These are phyloP conservation scores for Daldinia grandis DNA, from an alignment of 495 filamentous ascomycete genomes.

Conservation along the genomic window DNA sequence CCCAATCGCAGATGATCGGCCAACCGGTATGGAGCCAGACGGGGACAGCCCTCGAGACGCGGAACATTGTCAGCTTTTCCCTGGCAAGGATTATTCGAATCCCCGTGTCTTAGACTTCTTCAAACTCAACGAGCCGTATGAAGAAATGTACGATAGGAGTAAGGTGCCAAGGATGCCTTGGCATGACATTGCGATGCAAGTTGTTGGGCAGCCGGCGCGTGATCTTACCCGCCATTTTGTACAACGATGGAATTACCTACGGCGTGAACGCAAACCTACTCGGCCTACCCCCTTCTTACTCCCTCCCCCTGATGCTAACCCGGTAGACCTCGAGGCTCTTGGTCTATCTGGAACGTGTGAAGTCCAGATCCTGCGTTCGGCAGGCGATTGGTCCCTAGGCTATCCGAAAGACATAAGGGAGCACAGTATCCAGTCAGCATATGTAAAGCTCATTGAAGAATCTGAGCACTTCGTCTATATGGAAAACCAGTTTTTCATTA, in stretches of 20 bases:
- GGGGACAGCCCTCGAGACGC: conserved; percentile 81
- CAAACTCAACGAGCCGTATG: conserved; percentile 91
- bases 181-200: conserved; percentile 99
- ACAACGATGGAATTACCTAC: conserved; percentile 98
- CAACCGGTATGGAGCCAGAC: conserved; percentile 88
- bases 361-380: conserved; percentile 92
- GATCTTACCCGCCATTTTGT: conserved; percentile 97
- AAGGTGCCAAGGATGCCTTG: conserved; percentile 94
- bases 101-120: conserved; percentile 96
- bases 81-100: conserved; percentile 98
- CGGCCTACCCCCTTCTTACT: conserved; percentile 92
- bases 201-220: conserved; percentile 93
- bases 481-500: conserved; percentile 99
- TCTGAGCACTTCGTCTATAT: conserved; percentile 99
- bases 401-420: conserved; percentile 77
- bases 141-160: conserved; percentile 97
- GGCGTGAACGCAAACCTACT: conserved; percentile 92
- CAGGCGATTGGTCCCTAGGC: conserved; percentile 89
- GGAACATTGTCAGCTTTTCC: conserved; percentile 95
- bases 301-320: conserved; percentile 89
- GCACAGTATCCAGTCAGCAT: conserved; percentile 94
- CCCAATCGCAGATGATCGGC: conserved; percentile 87
- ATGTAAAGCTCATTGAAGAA: conserved; percentile 91
- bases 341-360: conserved; percentile 94
- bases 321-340: conserved; percentile 83